These are phyloP conservation scores for Paraphaeosphaeria sporulosa DNA, from an alignment of 2,329 filamentous ascomycete species.

Conservation along the genomic window DNA sequence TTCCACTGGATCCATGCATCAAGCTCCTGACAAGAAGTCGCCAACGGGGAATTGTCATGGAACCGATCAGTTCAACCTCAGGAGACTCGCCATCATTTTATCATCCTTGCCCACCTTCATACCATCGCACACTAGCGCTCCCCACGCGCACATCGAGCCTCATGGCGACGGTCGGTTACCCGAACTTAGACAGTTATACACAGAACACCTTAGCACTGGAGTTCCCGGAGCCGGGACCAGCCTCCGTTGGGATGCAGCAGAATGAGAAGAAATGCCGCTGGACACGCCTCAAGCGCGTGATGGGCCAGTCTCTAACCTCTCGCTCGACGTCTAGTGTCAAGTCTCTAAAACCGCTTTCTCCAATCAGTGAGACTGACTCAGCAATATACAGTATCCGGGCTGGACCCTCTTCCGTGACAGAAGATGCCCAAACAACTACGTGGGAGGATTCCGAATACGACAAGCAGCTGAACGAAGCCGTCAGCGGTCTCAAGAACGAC, in stretches of 20 bases:
- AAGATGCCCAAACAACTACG: neutral
- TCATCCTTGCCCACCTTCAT: neutral
- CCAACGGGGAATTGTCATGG: neutral
- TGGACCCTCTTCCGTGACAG: neutral
- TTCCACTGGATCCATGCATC: neutral
- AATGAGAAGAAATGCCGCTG: neutral
- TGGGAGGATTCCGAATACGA: neutral
- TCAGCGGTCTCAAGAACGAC: constrained; percentile 21
- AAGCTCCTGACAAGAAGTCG: no score
- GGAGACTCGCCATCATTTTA: neutral
- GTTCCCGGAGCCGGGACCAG: neutral
- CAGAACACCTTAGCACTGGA: neutral
- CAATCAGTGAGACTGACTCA: constrained; percentile 2
- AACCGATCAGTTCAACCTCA: neutral
- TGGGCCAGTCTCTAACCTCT: neutral
- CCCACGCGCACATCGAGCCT: constrained; percentile 1
- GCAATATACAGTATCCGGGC: neutral
- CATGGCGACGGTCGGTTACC: neutral
- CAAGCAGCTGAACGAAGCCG: neutral
- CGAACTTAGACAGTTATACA: neutral
- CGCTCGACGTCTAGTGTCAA: neutral
- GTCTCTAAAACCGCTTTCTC: constrained; percentile 5
- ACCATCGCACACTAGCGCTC: neutral
- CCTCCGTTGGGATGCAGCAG: no score
- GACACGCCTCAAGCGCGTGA: neutral